Base-by-base conservation (phyloP, 106 monocot genomes). In the Platanthera zijinensis region DNA sequence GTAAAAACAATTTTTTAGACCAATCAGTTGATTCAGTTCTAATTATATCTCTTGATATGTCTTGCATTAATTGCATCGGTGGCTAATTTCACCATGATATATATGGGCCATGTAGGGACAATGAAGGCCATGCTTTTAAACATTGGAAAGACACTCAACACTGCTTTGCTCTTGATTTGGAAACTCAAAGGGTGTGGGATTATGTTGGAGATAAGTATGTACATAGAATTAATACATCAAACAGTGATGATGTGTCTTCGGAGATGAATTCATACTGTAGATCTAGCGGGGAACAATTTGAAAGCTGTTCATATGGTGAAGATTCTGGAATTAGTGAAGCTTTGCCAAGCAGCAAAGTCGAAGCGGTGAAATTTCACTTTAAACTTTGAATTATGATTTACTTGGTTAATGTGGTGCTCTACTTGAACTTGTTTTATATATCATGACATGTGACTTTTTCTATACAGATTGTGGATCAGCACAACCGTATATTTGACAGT, bases 191-290 rank as follows among this genome's bases (percentile, higher is more conserved):
- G 45, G 80, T 92, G 48, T 99, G 97, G 97, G 97, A 99, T 81
- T 99, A 99, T 84, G 94, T 90, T 78, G 97, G 97, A 74, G 97
- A 99, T 80, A 92, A 30, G 50, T 99, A 90, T 77, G 97, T 99
- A 50, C 94, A 99, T 78, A 82, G 97, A 72, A 83, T 99, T 53
- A 94, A 99, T 94, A 88, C 81, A 49, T 99, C 97, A 50, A 91
- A 77, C 75, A 85, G 87, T 76, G 92, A 88, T 74, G 92, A 77
- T 8, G 94, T 94, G 76, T n/a, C 81, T 7, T 72, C 66, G 25
- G 93, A 91, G 76, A 53, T 74, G 49, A 87, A 85, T 75, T 80
- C 82, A 48, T 75, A 66, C 7, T 76, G 70, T 59, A 83, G 73
- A 85, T 81, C 69, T 74, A 7, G 19, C 70, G 84, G 81, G 62